Evolutionary conservation across 2,329 filamentous ascomycete genomes (phyloP), one percentile per base, ranked within the genome.

Genomic region (Rasamsonia emersonii): DNA sequence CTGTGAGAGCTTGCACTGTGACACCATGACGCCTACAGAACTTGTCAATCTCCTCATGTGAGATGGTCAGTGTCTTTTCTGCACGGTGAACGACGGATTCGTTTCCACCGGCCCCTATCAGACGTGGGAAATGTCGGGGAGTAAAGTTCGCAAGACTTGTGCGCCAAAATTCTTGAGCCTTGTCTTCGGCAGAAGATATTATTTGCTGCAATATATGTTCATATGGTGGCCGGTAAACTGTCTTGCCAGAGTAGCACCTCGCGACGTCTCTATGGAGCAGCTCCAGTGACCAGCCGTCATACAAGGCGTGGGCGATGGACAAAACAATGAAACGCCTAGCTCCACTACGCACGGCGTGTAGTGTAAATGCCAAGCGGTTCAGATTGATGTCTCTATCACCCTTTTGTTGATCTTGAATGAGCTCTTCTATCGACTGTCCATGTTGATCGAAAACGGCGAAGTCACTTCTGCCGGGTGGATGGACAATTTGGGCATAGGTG

Each of bases 271-370:
- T 64, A 45, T 91, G 85, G 1, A 95, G 57, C 10, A 93, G 61
- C 3, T 68, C 65, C 9, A 95, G 69, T 3, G 86, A 93, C 74
- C 79, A 86, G 1, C 88, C 88, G 50, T 95, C 88, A 43, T 95
- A 95, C 13, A 94, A 67, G 2, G 86, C 85, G 56, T 95, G 88
- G 0, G 86, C 73, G 23, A 94, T 77, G 0, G 85, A 88, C 1
- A 95, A 53, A 4, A 74, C 36, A n/a, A 76, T 46, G 35, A 68
- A 70, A 3, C 33, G 50, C 10, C 57, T 50, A 4, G 39, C 30
- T 0, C 47, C 34, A 13, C 58, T 49, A 10, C 52, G 40, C 13
- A 66, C 43, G 3, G 67, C 30, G 3, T 54, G 57, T 9, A 74
- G 33, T 10, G 55, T 9, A 37, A 44, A 3, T 39, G 57, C 1